These are phyloP conservation scores for Acanthamoeba triangularis DNA, from an alignment of 208 protist genomes.

Conservation along the genomic window DNA sequence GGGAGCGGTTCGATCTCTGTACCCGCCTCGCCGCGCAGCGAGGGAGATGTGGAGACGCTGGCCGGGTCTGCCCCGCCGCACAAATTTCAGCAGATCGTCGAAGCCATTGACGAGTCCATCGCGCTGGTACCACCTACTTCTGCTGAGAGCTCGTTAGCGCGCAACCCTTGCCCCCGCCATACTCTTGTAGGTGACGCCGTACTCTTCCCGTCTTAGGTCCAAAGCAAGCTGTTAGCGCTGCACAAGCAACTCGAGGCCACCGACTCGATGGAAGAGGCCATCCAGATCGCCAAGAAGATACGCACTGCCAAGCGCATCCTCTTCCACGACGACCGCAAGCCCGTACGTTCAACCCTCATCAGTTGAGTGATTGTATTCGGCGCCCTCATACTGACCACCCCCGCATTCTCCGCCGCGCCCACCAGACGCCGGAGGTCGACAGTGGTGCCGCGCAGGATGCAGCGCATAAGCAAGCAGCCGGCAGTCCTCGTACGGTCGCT, in stretches of 20 bases:
- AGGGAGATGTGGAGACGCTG: neutral
- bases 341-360: neutral
- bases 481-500: neutral
- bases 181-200: neutral
- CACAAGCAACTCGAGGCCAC: conserved; percentile 30
- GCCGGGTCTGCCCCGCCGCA: neutral
- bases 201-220: neutral
- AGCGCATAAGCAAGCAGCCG: neutral
- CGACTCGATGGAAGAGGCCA: conserved; percentile 57
- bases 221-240: conserved; percentile 38
- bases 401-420: neutral
- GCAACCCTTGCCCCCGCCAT: too few relatives aligned
- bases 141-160: neutral
- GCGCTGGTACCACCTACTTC: neutral
- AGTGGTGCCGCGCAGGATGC: neutral
- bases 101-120: conserved; percentile 42
- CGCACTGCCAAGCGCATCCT: conserved; percentile 58
- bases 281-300: conserved; percentile 57
- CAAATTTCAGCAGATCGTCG: conserved; percentile 19
- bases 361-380: neutral
- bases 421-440: neutral
- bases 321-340: neutral
- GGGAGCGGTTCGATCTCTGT: neutral
- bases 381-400: neutral
- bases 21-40: neutral